Conservation (phyloP, 2,329 filamentous ascomycete genomes). For the Ophiostoma novo-ulmi region DNA sequence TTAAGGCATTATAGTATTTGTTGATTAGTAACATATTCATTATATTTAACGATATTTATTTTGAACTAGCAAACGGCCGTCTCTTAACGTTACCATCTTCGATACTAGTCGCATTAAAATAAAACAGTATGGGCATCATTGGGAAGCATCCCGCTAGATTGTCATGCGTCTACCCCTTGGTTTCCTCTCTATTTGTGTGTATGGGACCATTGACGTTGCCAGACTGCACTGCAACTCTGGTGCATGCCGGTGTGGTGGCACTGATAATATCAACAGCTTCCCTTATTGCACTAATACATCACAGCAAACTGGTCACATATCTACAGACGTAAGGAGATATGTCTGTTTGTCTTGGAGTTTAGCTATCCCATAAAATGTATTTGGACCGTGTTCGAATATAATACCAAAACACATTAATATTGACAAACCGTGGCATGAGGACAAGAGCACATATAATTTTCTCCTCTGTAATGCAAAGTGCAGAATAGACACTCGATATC, state of each 20-base stretch:
- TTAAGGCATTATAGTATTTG: not conserved
- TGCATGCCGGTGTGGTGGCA: not conserved
- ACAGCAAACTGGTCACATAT: not conserved
- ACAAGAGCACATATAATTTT: not conserved
- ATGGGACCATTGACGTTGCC: not conserved
- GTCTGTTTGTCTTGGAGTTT: not conserved
- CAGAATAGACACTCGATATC: not conserved
- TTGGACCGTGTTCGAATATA: not conserved
- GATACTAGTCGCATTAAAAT: not conserved
- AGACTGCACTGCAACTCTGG: not conserved
- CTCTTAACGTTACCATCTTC: too few relatives aligned
- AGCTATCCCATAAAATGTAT: not conserved
- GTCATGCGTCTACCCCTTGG: not conserved
- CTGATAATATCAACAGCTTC: not conserved
- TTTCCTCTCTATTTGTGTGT: not conserved
- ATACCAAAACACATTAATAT: not conserved
- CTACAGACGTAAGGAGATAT: not conserved
- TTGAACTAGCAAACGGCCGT: not conserved
- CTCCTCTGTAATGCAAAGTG: not conserved
- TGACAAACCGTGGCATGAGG: not conserved
- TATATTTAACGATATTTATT: not conserved
- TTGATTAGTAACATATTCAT: not conserved
- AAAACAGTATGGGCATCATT: not conserved
- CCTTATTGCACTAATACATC: not conserved
- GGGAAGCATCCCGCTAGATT: not conserved